These are phyloP conservation scores for Helminthosporium solani DNA, from an alignment of 2,329 filamentous ascomycete species.

Conservation along the genomic window DNA sequence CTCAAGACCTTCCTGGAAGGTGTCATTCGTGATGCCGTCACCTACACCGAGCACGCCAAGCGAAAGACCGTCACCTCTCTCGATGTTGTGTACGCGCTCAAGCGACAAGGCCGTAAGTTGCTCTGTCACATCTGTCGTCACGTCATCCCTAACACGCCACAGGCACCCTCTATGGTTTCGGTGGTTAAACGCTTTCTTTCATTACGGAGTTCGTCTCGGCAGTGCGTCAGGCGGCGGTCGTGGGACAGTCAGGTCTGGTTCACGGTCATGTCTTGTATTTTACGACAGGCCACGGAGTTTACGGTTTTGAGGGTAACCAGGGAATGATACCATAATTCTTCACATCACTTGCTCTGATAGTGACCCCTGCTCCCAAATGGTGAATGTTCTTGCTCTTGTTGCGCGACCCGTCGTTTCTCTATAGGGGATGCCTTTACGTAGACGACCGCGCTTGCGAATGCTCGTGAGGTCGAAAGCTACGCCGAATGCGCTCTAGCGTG, in stretches of 20 bases:
- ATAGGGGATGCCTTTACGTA: slow-evolving; percentile 1
- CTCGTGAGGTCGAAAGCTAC: not conserved
- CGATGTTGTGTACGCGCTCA: slow-evolving; percentile 64
- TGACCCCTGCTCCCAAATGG: not conserved
- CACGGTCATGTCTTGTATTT: slow-evolving; percentile 34
- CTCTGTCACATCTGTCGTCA: not conserved
- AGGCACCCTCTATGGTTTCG: slow-evolving; percentile 67
- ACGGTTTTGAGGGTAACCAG: slow-evolving; percentile 29
- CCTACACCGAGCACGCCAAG: slow-evolving; percentile 82
- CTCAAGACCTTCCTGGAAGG: slow-evolving; percentile 82
- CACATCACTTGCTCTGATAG: slow-evolving; percentile 4
- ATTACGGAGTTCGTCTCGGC: slow-evolving; percentile 39
- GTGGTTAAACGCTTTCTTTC: slow-evolving; percentile 53
- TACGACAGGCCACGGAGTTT: slow-evolving; percentile 39
- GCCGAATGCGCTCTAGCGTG: slow-evolving; percentile 4
- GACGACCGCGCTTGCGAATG: too few relatives aligned
- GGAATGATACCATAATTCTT: slow-evolving; percentile 42
- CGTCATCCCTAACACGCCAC: slow-evolving; percentile 16
- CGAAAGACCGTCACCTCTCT: slow-evolving; percentile 69
- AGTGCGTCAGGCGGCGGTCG: slow-evolving; percentile 42
- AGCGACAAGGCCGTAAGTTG: slow-evolving; percentile 59
- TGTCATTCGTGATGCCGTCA: slow-evolving; percentile 77
- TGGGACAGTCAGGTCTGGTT: slow-evolving; percentile 27
- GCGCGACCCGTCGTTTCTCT: not conserved
- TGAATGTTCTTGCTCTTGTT: not conserved